Base-by-base conservation (phyloP, 495 filamentous ascomycete genomes). In the Ramalina intermedia region DNA sequence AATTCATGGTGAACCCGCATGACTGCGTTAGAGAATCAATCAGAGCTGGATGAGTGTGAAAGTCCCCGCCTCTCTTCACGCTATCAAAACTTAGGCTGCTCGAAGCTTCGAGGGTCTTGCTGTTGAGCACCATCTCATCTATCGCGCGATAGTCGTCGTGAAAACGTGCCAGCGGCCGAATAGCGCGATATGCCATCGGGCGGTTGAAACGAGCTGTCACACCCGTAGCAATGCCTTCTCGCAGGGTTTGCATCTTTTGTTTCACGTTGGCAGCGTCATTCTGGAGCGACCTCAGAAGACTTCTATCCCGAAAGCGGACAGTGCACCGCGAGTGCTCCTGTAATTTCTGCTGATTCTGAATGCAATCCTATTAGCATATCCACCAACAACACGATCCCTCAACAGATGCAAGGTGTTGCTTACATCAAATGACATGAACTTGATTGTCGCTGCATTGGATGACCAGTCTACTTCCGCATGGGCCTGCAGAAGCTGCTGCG, bases 151-250 rank as follows among this genome's bases (percentile, higher is more conserved):
- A 87, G 17, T 71, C 66, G 4, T 54, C 60, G 41, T 71, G 67
- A 54, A 81, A 85, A 47, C 82, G 74, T 24, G 81, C 82, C 2
- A 85, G 61, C 35, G 78, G 69, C 8, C 66, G 55, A 51, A 87
- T 76, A 21, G 82, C 62, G 55, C 81, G 80, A 63, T 85, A 87
- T 6, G 73, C 78, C 60, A 84, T 69, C 12, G 74, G 71, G 2
- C 74, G 71, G 23, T 71, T 68, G 48, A 76, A 52, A 27, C 57
- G 54, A 48, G 59, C 37, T 39, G 53, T 47, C 29, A 59, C 48
- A 23, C 59, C 58, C 27, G 49, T 46, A 12, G 58, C 47, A 33
- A 63, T 60, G n/a, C 61, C 53, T 1, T 55, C 47, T 41, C 68
- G 63, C 6, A 77, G 63, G 44, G 62, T 54, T 27, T 69, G 62